A percentile compares a stretch with the other conserved stretches of the same genome.
Conservation (phyloP, 805 yeast species). For the Starmerella sirachaensis region DNA sequence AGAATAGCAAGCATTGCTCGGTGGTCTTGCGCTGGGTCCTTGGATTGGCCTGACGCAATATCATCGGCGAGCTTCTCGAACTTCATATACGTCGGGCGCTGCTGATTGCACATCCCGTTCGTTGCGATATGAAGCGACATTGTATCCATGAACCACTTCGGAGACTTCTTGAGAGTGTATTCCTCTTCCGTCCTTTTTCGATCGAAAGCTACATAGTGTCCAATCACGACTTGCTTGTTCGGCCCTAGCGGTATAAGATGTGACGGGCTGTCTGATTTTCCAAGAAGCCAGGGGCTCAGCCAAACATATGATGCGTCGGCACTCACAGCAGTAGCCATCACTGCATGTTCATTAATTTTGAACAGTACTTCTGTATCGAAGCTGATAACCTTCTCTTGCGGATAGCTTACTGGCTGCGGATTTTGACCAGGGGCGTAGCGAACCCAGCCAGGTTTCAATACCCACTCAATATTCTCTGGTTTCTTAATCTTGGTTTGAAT, state of each 20-base stretch:
- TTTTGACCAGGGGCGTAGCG: conserved; percentile 39
- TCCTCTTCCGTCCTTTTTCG: conserved; percentile 79
- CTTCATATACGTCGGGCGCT: conserved; percentile 62
- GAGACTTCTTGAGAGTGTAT: conserved; percentile 52
- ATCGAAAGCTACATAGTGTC: conserved; percentile 86
- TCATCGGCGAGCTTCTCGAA: conserved; percentile 16
- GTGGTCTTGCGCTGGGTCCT: conserved; percentile 9
- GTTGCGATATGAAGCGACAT: conserved; percentile 87
- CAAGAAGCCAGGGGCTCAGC: conserved; percentile 76
- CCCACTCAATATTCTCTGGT: conserved; percentile 34
- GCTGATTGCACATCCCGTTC: conserved; percentile 86
- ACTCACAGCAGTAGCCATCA: conserved; percentile 71
- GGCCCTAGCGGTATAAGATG: conserved; percentile 72
- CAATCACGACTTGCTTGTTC: conserved; percentile 54
- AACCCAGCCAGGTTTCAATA: conserved; percentile 64
- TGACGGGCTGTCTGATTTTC: conserved; percentile 34
- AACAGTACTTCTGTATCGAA: conserved; percentile 87
- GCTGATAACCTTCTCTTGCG: conserved; percentile 58
- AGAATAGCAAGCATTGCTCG: conserved; percentile 64
- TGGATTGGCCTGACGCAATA: neutral
- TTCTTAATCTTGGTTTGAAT: conserved; percentile 23
- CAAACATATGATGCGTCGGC: conserved; percentile 81
- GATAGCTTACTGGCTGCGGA: conserved; percentile 53
- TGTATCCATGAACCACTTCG: conserved; percentile 76
- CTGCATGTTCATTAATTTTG: conserved; percentile 59